Conservation (phyloP, 75 land plant species). For the Picea glauca region DNA sequence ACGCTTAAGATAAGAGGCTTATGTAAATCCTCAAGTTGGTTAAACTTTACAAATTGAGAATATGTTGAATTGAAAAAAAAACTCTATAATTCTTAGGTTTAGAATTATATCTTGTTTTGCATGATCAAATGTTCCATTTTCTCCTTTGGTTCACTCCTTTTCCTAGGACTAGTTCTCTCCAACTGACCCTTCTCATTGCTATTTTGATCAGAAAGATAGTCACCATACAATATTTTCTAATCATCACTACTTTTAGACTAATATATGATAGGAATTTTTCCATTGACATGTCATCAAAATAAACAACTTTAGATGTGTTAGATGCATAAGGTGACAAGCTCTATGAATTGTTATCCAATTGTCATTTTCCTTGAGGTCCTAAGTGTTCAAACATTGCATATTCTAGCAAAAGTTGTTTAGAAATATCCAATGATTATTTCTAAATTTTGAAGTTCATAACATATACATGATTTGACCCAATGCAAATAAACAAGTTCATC, state of each 20-base stretch:
- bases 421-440: slow-evolving; percentile 15
- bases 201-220: slow-evolving; percentile 19
- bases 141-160: slow-evolving; percentile 50
- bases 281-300: slow-evolving; percentile 13
- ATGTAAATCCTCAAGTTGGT: neutral
- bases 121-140: slow-evolving; percentile 22
- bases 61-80: slow-evolving; percentile 4
- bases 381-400: slow-evolving; percentile 28
- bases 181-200: slow-evolving; percentile 24
- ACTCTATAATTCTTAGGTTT: slow-evolving; percentile 20
- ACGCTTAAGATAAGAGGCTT: slow-evolving; percentile 1
- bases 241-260: slow-evolving; percentile 35
- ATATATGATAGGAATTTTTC: neutral
- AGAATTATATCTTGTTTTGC: slow-evolving; percentile 46
- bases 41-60: slow-evolving; percentile 1
- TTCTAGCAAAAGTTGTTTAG: slow-evolving; percentile 37
- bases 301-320: slow-evolving; percentile 14
- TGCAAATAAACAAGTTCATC: slow-evolving; percentile 73
- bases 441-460: slow-evolving; percentile 47
- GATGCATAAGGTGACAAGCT: slow-evolving; percentile 18
- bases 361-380: slow-evolving; percentile 8
- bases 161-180: slow-evolving; percentile 19
- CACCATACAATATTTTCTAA: slow-evolving; percentile 14
- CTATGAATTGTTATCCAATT: slow-evolving; percentile 19
- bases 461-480: slow-evolving; percentile 72